Conservation (phyloP, 805 yeast species). For the Lachancea lanzarotensis region DNA sequence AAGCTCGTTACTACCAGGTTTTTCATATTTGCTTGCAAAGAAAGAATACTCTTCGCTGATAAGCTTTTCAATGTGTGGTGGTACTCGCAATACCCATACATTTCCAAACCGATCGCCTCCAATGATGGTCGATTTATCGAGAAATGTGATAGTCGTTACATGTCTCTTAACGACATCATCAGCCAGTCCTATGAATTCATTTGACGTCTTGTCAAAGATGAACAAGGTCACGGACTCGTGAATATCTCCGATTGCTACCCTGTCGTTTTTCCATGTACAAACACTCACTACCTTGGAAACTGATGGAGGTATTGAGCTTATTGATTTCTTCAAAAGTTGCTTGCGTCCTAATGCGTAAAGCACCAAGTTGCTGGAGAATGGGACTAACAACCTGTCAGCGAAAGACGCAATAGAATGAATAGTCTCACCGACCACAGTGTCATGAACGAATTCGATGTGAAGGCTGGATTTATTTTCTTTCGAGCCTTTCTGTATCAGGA, state of each 20-base stretch:
- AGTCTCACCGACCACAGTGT: constrained; percentile 46
- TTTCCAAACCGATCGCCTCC: constrained; percentile 90
- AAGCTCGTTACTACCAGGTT: neutral
- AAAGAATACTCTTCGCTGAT: constrained; percentile 43
- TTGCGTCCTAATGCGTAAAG: constrained; percentile 70
- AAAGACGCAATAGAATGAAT: constrained; percentile 48
- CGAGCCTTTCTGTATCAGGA: constrained; percentile 19
- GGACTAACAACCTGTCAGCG: constrained; percentile 55
- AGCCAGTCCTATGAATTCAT: constrained; percentile 54
- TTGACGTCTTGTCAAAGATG: constrained; percentile 42
- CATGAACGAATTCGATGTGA: constrained; percentile 48
- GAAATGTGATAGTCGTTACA: constrained; percentile 48
- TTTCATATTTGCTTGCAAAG: constrained; percentile 28
- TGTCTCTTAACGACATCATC: constrained; percentile 68
- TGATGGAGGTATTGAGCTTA: constrained; percentile 37
- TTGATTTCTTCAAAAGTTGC: constrained; percentile 66
- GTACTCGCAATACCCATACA: constrained; percentile 58
- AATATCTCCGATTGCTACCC: constrained; percentile 68
- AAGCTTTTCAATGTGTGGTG: constrained; percentile 41
- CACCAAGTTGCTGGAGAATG: constrained; percentile 45
- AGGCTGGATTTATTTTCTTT: constrained; percentile 24
- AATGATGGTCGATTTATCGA: constrained; percentile 71
- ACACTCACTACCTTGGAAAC: constrained; percentile 49
- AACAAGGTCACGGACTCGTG: constrained; percentile 56
- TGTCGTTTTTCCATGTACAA: constrained; percentile 41